Base-by-base conservation (phyloP, 768 basidiomycete species). In the Russula abietina region DNA sequence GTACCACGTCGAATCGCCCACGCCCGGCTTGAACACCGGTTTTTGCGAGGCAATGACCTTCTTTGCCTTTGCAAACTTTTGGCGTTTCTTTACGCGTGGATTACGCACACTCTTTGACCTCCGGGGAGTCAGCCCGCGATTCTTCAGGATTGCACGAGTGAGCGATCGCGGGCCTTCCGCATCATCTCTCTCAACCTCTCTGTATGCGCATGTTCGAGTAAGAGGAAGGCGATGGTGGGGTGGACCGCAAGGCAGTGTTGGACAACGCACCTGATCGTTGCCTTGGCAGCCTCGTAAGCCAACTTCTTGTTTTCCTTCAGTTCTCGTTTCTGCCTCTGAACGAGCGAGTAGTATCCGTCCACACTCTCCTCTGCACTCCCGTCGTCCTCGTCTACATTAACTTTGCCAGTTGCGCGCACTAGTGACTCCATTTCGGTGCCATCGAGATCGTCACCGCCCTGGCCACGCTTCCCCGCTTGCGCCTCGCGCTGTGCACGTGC, bases 81-180 rank as follows among this genome's bases (percentile, higher is more conserved):
- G 82, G 38, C 93, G 84, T 74, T 99, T 99, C 84, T 98, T 98
- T 75, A 98, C 94, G 64, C 97, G 86, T 46, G 96, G 95, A 77
- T 99, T 99, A 67, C 95, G 91, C 41, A 93, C 91, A 59, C 82
- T 81, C 76, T 98, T 98, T 48, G 89, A 78, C 60, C 97, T 85
- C 65, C 81, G 85, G 5, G 96, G 95, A 17, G 95, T 98, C 56
- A 98, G 84, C 60, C 97, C 96, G 70, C 86, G 89, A 81, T 99
- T 99, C 70, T 88, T 86, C 69, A 98, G 80, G 69, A 99, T 99
- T 7, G 92, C 86, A 12, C 92, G 85, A 8, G 93, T 94, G 65
- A 97, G 82, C 9, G 88, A 85, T 28, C 97, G 89, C 45, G 93
- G 97, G 6, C 96, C 95, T 59, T 75, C 76, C 16, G 73, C 74